Evolutionary conservation across 106 monocot species (phyloP).

Genomic region (Dendrobium huoshanense): DNA sequence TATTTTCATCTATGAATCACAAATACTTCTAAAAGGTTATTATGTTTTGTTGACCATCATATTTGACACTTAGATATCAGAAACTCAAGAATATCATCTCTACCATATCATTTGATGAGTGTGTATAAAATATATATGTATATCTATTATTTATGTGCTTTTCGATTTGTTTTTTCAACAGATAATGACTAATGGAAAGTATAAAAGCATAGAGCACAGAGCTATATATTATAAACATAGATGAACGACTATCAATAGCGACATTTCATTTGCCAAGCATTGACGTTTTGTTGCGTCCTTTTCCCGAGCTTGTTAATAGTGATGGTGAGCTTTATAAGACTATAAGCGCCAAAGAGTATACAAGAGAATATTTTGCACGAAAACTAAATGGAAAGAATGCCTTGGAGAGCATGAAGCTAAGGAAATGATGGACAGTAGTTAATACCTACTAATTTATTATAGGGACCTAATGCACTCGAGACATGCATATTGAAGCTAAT

Average conservation of each 20-base stretch:
- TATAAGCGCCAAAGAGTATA: not conserved
- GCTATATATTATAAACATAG: constrained; percentile 17
- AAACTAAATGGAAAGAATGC: constrained; percentile 20
- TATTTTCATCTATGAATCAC: no score
- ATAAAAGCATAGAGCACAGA: constrained; percentile 49
- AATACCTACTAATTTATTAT: no score
- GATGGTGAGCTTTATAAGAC: constrained; percentile 12
- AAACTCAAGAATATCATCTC: no score
- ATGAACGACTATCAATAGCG: constrained; percentile 31
- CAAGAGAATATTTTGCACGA: not conserved
- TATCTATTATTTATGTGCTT: no score
- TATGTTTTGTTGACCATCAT: no score
- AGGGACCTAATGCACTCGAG: no score
- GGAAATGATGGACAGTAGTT: not conserved
- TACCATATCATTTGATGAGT: no score
- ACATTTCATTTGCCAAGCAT: constrained; percentile 8
- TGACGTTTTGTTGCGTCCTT: constrained; percentile 20
- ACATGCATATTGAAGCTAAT: no score
- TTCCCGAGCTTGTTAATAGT: constrained; percentile 1
- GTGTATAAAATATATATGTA: no score
- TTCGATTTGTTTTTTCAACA: not conserved
- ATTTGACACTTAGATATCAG: no score
- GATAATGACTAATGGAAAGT: constrained; percentile 36
- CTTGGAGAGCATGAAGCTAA: constrained; percentile 15
- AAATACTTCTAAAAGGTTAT: no score